Base-by-base conservation (phyloP, 148 eudicot species). In the Pharnaceum exiguum region DNA sequence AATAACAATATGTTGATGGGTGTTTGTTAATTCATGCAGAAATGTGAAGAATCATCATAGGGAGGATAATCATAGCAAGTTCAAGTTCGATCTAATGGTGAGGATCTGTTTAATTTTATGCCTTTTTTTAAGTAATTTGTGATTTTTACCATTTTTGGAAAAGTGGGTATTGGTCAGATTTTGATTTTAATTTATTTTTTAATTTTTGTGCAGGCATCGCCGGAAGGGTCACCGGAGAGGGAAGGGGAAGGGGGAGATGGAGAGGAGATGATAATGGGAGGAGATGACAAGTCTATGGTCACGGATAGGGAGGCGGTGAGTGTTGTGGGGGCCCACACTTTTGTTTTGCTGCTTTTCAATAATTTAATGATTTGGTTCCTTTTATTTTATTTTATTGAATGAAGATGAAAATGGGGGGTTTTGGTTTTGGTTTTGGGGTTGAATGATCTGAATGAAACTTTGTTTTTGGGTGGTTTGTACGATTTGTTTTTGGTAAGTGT, bases 81-180 rank as follows among this genome's bases (percentile, higher is more conserved):
- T 74, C 52, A 70, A 89, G 71, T 89, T 89, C 71, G 99, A 94
- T 89, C 89, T 94, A 72, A 89, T 88, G 99, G 99, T 94, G 39
- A 71, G 80, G 39, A 55, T 62, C 37, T 52, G 5, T 47, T 23
- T 42, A 10, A 1, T 7, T 19, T 11, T 43, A 1, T 2, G 9
- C 7, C 3, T 46, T 4, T 1, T 15, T 23, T 6, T 44, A 2
- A 0, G 9, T 15, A 2, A 27, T 24, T 26, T 46, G n/a, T n/a
- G n/a, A 10, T 30, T 50, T 30, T 21, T 39, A n/a, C 36, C 8
- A 5, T 17, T 30, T 25, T 24, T 7, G 12, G 3, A 55, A 7
- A 22, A 6, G 12, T 2, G 33, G 12, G 24, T 54, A 21, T 35
- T 9, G 0, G 32, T 25, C 13, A 3, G 32, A 35, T 40, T 40